These are phyloP conservation scores for Lagenaria siceraria DNA, from an alignment of 306 rosid species.

Conservation along the genomic window DNA sequence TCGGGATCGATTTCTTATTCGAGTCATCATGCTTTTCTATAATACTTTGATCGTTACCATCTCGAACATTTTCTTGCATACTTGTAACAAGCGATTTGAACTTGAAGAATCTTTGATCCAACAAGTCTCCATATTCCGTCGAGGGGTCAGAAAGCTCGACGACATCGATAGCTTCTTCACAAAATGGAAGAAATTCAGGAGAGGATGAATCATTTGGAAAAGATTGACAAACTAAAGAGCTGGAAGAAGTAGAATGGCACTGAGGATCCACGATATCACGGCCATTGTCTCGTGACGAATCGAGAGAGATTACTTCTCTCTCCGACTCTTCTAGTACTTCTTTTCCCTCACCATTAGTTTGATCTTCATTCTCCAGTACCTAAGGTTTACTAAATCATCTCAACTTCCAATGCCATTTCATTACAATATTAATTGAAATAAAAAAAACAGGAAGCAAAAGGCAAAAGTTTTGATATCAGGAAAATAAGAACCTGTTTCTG, in stretches of 20 bases:
- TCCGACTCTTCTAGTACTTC: constrained; percentile 24
- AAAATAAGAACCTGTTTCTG: constrained; percentile 31
- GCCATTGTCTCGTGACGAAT: constrained; percentile 8
- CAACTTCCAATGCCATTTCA: not conserved
- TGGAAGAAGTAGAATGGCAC: not conserved
- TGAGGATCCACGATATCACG: not conserved
- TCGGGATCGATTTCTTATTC: constrained; percentile 22
- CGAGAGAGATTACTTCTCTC: constrained; percentile 7
- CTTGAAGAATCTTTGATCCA: constrained; percentile 40
- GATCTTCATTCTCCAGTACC: constrained; percentile 13
- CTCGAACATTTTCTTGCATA: constrained; percentile 3
- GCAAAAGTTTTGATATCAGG: not conserved
- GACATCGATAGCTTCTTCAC: constrained; percentile 22
- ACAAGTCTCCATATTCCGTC: constrained; percentile 11
- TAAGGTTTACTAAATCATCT: constrained; percentile 12
- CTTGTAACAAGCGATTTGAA: constrained; percentile 23
- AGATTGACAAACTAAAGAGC: not conserved
- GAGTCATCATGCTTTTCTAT: not conserved
- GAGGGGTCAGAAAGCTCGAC: constrained; percentile 30
- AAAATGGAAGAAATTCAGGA: constrained; percentile 13
- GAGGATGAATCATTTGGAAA: constrained; percentile 3
- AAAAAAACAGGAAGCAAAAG: not conserved
- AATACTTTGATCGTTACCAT: constrained; percentile 9
- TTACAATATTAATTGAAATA: not conserved
- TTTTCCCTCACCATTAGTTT: constrained; percentile 7